Evolutionary conservation across 2,329 filamentous ascomycete species (phyloP), one percentile per base, ranked within the genome.

Genomic region (Rhynchosporium secalis): DNA sequence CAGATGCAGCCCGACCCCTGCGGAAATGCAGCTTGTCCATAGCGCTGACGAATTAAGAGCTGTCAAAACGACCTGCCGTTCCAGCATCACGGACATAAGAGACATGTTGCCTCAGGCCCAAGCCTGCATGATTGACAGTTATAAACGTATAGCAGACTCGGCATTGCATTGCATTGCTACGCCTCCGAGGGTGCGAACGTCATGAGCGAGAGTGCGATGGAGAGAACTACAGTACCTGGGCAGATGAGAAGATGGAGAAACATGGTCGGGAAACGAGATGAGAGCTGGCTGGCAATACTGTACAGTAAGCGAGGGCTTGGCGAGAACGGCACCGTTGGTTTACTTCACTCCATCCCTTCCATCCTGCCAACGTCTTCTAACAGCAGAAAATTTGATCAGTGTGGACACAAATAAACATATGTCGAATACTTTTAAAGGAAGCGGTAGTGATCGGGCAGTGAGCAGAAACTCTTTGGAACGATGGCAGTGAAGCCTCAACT

Each of bases 281-380:
- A 9, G 8, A 20, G 49, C 36, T 12, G 48, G 5, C n/a, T 10
- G 28, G 46, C 29, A 26, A 15, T 7, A 29, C 20, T 20, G 20
- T 10, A 29, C 20, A 1, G 20, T 10, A 48, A 31, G 47, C 28
- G 51, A 54, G 51, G 28, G 51, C 51, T 54, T 41, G n/a, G 36
- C 20, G 20, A 55, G 55, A 62, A 58, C 60, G 55, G 54, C 60
- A 62, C 46, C 47, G 55, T 54, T 55, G 55, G 13, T 52, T 58
- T 15, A 26, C 15, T 20, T 40, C 13, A 7, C 33, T 10, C 33
- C 28, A 13, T 51, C 38, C 49, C 28, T 12, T 20, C 20, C 36
- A 2, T 38, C 33, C 2, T 20, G 9, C 33, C 7, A 10, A 29
- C n/a, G 2, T 13, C 15, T 20, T 20, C 49, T 13, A 36, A 15